Evolutionary conservation across 805 yeast genomes (phyloP), one percentile per base, ranked within the genome.

Genomic region (Pichia cephalocereana): DNA sequence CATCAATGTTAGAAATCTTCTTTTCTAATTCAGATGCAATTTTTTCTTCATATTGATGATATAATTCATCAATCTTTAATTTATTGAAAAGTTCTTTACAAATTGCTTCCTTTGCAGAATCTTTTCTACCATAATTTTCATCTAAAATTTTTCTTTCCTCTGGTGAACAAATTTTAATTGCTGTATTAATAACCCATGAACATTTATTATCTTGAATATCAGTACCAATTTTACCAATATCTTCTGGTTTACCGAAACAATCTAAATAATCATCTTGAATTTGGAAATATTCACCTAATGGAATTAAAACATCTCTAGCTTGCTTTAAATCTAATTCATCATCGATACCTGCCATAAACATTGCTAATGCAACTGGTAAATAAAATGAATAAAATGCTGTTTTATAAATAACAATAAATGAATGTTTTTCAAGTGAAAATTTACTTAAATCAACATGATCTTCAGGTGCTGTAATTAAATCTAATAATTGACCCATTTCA

Each of bases 171-270:
- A 82, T 70, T 65, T 83, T 76, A 59, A 93, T 77, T 8, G 99
- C 99, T 58, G 87, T 86, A 75, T 93, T 93, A 60, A 93, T 78
- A 48, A 93, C 82, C 99, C 99, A 93, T 41, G 96, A 86, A 70
- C 99, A 93, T 70, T 93, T 93, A 79, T 93, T 93, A 70, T 93
- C 99, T 71, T 86, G 86, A 63, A 93, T 93, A 67, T 93, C 99
- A 51, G 99, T 93, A 57, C 99, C 99, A 58, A 93, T 88, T 75
- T 93, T 93, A 54, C 99, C 99, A 63, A 90, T 93, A 62, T 91
- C 88, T 64, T 86, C 95, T 40, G 99, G 96, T 59, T 91, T 88
- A 56, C 99, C 99, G 63, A 87, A 93, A 68, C 96, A 87, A 69
- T 93, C 99, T 56, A 93, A 78, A 72, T 76, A 93, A 68, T 93